These are phyloP conservation scores for Candida smagusa DNA, from an alignment of 1,139 yeast genomes.

Conservation along the genomic window DNA sequence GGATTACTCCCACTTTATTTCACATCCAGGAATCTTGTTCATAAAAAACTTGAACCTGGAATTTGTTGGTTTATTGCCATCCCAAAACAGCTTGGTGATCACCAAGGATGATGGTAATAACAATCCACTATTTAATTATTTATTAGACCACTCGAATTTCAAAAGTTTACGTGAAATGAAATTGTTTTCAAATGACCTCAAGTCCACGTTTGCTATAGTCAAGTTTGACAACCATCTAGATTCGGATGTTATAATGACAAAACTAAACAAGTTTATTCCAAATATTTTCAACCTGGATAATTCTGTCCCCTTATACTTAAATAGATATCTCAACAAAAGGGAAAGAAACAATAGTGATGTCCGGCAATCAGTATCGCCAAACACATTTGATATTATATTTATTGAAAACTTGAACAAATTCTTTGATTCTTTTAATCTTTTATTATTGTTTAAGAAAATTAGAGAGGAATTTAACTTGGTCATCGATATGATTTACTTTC, in stretches of 20 bases:
- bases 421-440: conserved; percentile 16
- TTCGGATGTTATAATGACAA: conserved; percentile 29
- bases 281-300: conserved; percentile 35
- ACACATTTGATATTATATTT: conserved; percentile 33
- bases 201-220: conserved; percentile 28
- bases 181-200: conserved; percentile 18
- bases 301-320: conserved; percentile 12
- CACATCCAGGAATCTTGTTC: conserved; percentile 66
- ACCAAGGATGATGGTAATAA: conserved; percentile 6
- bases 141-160: conserved; percentile 23
- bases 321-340: conserved; percentile 14
- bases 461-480: conserved; percentile 34
- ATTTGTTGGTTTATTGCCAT: conserved; percentile 13
- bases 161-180: conserved; percentile 28
- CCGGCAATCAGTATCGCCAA: background rate
- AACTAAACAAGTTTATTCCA: conserved; percentile 15
- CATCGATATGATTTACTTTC: conserved; percentile 46
- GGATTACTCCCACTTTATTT: conserved; percentile 41
- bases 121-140: conserved; percentile 21
- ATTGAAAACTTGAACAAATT: conserved; percentile 42
- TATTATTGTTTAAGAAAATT: conserved; percentile 19
- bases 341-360: conserved; percentile 14
- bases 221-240: conserved; percentile 37
- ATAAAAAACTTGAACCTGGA: conserved; percentile 42
- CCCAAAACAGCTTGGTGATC: conserved; percentile 5